A percentile compares a stretch with the other conserved stretches of the same genome.
Evolutionary conservation across 2,329 filamentous ascomycete species (phyloP).

Genomic region (Arthrobotrys musiformis): DNA sequence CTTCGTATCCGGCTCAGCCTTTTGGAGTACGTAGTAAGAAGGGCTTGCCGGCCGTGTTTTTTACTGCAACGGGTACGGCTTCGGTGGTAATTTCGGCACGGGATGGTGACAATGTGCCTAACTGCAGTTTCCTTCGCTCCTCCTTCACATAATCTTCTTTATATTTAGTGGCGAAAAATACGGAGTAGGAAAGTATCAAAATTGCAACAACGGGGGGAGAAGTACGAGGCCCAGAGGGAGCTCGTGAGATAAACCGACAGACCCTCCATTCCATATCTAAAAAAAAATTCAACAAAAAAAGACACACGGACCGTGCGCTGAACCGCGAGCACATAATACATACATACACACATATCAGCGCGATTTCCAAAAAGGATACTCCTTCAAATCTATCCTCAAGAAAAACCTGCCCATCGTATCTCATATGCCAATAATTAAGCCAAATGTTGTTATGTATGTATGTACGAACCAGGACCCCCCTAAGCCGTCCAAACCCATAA

Average conservation of each 20-base stretch:
- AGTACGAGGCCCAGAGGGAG: neutral
- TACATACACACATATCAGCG: no score
- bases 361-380: no score
- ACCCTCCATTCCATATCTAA: no score
- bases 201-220: conserved; percentile 2
- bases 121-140: neutral
- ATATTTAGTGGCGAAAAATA: no score
- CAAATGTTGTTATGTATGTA: conserved; percentile 4
- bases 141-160: neutral
- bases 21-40: no score
- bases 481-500: conserved; percentile 20
- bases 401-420: neutral
- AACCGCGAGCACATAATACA: neutral
- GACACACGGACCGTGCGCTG: neutral
- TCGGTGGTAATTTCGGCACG: conserved; percentile 52
- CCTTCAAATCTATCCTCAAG: no score
- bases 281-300: neutral
- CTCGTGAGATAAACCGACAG: neutral
- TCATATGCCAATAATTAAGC: no score
- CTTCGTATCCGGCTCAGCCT: conserved; percentile 4
- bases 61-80: conserved; percentile 23
- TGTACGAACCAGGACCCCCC: conserved; percentile 16
- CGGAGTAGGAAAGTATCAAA: no score
- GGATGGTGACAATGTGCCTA: conserved; percentile 7
- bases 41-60: no score